Evolutionary conservation across 2,329 filamentous ascomycete species (phyloP).

Genomic region (Periconia sp.): DNA sequence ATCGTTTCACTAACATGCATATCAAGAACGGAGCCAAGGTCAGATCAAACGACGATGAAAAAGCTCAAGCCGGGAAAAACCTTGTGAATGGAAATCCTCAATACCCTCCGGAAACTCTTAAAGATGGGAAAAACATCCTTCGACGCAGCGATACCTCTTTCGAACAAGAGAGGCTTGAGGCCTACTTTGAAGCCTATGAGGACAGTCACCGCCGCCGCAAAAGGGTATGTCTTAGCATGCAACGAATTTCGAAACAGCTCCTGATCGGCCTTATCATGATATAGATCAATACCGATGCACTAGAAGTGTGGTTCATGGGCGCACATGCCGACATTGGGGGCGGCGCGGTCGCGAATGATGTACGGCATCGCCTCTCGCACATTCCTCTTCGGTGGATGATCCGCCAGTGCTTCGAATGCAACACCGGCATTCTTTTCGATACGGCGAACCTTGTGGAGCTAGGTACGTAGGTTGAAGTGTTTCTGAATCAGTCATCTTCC

Average conservation of each 20-base stretch:
- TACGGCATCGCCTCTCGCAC: slow-evolving; percentile 51
- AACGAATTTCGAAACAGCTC: no score
- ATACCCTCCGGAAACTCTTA: no score
- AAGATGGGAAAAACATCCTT: no score
- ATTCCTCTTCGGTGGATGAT: slow-evolving; percentile 58
- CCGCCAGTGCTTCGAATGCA: slow-evolving; percentile 54
- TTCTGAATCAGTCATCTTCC: no score
- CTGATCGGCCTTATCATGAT: no score
- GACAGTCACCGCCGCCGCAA: slow-evolving; percentile 15
- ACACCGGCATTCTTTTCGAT: slow-evolving; percentile 54
- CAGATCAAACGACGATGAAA: no score
- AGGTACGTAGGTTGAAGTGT: no score
- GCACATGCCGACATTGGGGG: slow-evolving; percentile 52
- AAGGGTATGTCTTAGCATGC: no score
- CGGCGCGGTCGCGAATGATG: slow-evolving; percentile 50
- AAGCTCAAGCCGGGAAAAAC: no score
- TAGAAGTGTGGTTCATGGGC: slow-evolving; percentile 53
- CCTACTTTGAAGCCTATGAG: slow-evolving; percentile 20
- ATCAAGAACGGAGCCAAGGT: no score
- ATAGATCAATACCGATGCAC: slow-evolving; percentile 33
- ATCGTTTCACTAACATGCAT: no score
- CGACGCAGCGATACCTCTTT: slow-evolving; percentile 2
- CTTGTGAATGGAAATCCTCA: no score
- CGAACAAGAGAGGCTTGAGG: slow-evolving; percentile 18
- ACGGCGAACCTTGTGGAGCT: slow-evolving; percentile 47